Conservation (phyloP, 2,329 filamentous ascomycete species). For the Ophiocordyceps camponoti-leonardi region DNA sequence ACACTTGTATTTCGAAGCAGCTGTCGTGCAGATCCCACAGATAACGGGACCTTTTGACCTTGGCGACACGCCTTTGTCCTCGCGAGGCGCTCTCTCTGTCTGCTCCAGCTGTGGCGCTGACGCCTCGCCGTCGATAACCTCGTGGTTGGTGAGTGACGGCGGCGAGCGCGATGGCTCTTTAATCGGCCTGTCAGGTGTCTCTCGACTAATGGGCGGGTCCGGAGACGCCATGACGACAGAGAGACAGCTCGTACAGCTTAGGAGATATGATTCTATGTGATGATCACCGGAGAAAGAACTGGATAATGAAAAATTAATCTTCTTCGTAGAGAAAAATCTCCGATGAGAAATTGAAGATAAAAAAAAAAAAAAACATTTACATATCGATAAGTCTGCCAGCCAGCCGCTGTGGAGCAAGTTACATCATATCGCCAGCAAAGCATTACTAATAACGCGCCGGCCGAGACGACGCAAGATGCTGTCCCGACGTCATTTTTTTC, state of each 20-base stretch:
- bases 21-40: constrained; percentile 35
- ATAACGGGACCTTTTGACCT: constrained; percentile 5
- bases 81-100: not conserved
- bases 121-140: not conserved
- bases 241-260: not conserved
- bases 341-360: not conserved
- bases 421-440: not conserved
- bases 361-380: not conserved
- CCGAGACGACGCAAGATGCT: not conserved
- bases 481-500: not conserved
- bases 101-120: not conserved
- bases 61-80: not conserved
- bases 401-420: not conserved
- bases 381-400: not conserved
- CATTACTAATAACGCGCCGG: not conserved
- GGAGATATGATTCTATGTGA: not conserved
- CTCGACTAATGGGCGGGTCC: not conserved
- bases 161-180: not conserved
- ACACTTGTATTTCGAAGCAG: constrained; percentile 44
- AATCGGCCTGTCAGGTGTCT: not conserved
- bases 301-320: not conserved
- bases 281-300: not conserved
- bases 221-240: not conserved
- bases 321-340: not conserved
- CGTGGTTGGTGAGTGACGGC: not conserved